Base-by-base conservation (phyloP, 1,139 yeast species). In the Nakaseomyces nivariensis region DNA sequence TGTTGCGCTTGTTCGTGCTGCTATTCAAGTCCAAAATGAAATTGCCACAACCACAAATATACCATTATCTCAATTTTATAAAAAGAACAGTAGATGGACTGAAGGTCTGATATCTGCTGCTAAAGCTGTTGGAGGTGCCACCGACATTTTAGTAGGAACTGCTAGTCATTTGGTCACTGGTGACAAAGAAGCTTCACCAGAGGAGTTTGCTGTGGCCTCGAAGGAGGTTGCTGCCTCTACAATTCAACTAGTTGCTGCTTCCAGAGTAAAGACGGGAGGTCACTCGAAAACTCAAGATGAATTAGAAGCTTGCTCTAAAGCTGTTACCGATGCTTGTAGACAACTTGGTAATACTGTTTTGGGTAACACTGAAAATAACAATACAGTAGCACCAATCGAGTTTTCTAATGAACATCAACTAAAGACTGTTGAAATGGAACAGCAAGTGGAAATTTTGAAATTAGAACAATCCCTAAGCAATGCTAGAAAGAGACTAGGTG, bases 81-180 rank as follows among this genome's bases (percentile, higher is more conserved):
- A 84, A 65, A 87, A 86, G 68, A 87, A 89, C 65, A 88, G 82
- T 64, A 76, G 95, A 61, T 88, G 97, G 97, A 87, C 96, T 0
- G 96, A 89, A 67, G 97, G 97, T 37, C 78, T 88, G 51, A 82
- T 89, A 41, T 85, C 95, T 55, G 96, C 96, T 11, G 88, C 96
- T 2, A 84, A 85, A 60, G 85, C 94, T 0, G 95, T 89, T 46
- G 96, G 95, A 4, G 82, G 81, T 3, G 81, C 96, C 0, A 88
- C 96, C 3, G 85, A 83, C 58, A 73, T 84, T 32, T 75, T 88
- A 58, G 88, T 88, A 52, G 81, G 81, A 56, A 85, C 89, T 27
- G 95, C 96, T 0, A 95, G 88, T 68, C 95, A 95, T 24, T 89
- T 87, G 17, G 72, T 88, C 46, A 74, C 77, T 49, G 40, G 45